Conservation (phyloP, 2,329 filamentous ascomycete species). For the Colletotrichum caudatum region DNA sequence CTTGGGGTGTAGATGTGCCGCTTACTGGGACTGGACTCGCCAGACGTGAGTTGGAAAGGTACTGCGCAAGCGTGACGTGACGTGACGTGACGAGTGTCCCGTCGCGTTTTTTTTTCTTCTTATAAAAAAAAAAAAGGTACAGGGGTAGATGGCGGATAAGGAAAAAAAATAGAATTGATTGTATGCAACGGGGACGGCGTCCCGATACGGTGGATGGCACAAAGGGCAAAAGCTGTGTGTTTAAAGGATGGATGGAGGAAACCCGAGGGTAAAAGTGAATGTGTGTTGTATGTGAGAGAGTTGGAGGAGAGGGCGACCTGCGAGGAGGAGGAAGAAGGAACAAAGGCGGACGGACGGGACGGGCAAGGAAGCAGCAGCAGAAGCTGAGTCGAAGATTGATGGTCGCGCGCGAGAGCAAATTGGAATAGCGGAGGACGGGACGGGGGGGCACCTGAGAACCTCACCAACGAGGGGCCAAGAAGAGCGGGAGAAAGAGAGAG, state of each 20-base stretch:
- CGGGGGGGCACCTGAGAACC: background rate
- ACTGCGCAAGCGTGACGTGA: slow-evolving; percentile 29
- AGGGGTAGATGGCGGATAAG: slow-evolving; percentile 16
- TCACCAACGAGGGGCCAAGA: slow-evolving; percentile 6
- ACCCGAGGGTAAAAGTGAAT: slow-evolving; percentile 4
- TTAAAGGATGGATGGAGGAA: slow-evolving; percentile 22
- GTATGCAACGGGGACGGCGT: slow-evolving; percentile 27
- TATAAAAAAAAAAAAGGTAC: slow-evolving; percentile 8
- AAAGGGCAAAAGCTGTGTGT: slow-evolving; percentile 29
- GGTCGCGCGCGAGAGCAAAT: slow-evolving; percentile 33
- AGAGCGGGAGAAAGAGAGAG: background rate
- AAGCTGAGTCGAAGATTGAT: slow-evolving; percentile 3
- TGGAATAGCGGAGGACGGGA: slow-evolving; percentile 23
- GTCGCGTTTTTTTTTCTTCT: slow-evolving; percentile 24
- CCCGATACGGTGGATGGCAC: slow-evolving; percentile 25
- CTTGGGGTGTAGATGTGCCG: background rate
- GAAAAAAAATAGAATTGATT: slow-evolving; percentile 35
- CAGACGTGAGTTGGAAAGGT: slow-evolving; percentile 11
- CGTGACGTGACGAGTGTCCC: slow-evolving; percentile 7
- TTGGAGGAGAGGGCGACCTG: slow-evolving; percentile 14
- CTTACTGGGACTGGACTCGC: slow-evolving; percentile 31
- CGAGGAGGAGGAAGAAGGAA: slow-evolving; percentile 15
- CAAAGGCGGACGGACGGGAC: slow-evolving; percentile 1
- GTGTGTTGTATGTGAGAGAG: slow-evolving; percentile 6
- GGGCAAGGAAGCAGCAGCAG: slow-evolving; percentile 1